A percentile compares a stretch with the other conserved stretches of the same genome.
Conservation (phyloP, 164 flowering plant genomes). For the Vitis vinifera region DNA sequence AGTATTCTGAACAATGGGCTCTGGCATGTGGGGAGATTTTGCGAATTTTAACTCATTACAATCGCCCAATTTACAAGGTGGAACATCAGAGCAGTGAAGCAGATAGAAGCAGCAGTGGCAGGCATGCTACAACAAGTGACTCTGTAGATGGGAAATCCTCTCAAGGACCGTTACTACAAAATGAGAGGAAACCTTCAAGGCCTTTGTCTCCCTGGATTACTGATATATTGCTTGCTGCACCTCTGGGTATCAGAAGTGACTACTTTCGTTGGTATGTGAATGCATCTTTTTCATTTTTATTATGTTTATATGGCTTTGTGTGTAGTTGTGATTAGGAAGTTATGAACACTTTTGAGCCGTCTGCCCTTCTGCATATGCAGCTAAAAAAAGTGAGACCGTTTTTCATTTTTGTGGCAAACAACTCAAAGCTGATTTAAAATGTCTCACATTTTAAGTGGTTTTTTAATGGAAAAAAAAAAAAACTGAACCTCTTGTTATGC, state of each 20-base stretch:
- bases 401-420: no score
- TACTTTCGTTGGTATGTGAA: constrained; percentile 84
- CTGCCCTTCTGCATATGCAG: no score
- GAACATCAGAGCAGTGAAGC: constrained; percentile 52
- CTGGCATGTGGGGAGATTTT: constrained; percentile 95
- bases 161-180: constrained; percentile 34
- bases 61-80: constrained; percentile 83
- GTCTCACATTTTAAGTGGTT: no score
- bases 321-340: neutral
- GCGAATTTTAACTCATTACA: constrained; percentile 86
- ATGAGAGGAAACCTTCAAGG: constrained; percentile 79
- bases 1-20: constrained; percentile 96
- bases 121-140: constrained; percentile 61
- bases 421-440: no score
- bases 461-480: no score
- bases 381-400: no score
- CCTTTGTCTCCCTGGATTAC: constrained; percentile 97
- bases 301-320: neutral
- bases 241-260: constrained; percentile 88
- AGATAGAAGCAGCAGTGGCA: constrained; percentile 62
- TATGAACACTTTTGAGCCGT: no score
- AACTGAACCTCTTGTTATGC: no score
- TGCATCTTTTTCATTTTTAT: neutral
- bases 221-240: constrained; percentile 94
- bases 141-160: constrained; percentile 31